Base-by-base conservation (phyloP, 2,329 filamentous ascomycete genomes). In the Venturiaceae sp. region DNA sequence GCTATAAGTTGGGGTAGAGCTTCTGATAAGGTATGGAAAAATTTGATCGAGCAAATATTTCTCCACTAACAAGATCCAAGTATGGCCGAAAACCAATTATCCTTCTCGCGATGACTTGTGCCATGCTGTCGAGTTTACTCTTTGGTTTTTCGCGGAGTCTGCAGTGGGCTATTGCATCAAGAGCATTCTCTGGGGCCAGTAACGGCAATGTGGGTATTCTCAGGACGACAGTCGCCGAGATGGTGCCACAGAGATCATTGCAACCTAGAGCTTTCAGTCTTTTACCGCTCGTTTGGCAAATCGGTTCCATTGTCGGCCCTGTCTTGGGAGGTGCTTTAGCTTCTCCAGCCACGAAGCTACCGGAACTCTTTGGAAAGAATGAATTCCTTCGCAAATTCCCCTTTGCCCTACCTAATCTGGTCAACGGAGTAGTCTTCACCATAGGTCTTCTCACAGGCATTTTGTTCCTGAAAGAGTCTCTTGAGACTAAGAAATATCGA, bases 171-270 rank as follows among this genome's bases (percentile, higher is more conserved):
- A 86, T 99, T 41, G 70, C 80, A 4, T 82, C 90, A 13, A 83
- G 94, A 67, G 87, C 84, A 6, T 75, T 96, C 16, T 83, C 90
- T 64, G 94, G 94, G 1, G 80, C 86, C 9, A 85, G 88, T 50
- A 96, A 96, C 67, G 94, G 92, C 57, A 97, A 96, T 68, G 76
- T 79, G 14, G 76, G 94, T 1, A 96, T 96, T 62, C 86, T 96
- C 62, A 78, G 92, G 63, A 95, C 90, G 19, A 90, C 92, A 75
- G 91, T 96, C 2, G 92, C 92, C 0, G 92, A 97, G 71, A 85
- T 96, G 80, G 58, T 36, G 19, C 36, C 50, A 23, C 39, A 54
- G 30, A 60, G 59, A 37, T 87, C 90, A 67, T 77, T 96, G 6
- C 92, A 96, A 67, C 92, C 92, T 0, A 79, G 84, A 57, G 94